Base-by-base conservation (phyloP, 331 rosid genomes). In the Acacia pycnantha region DNA sequence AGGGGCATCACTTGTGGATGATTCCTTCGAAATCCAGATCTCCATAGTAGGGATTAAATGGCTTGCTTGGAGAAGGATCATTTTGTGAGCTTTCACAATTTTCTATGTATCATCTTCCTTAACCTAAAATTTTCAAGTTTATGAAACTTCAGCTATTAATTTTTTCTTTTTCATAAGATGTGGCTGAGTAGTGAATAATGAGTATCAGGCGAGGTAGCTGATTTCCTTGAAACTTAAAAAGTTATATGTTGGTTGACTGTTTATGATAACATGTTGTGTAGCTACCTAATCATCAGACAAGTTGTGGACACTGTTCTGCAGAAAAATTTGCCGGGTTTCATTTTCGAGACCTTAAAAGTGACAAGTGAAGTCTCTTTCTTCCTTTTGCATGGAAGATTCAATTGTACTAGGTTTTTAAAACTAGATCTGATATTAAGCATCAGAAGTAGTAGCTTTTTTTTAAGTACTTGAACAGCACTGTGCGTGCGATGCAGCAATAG, bases 171-270 rank as follows among this genome's bases (percentile, higher is more conserved):
- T 2, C 33, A 31, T 33, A 33, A 44, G 51, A 70, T 7, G 56
- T 16, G 33, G 76, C 59, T 72, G 26, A 72, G 61, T 7, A 53
- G 24, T 53, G 56, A 50, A 35, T 47, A 9, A 27, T 47, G 35
- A 70, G 74, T n/a, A n/a, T 70, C 74, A 70, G 53, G 35, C 50
- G 31, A 70, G 74, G 74, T n/a, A 70, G 51, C n/a, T 68, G 73
- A 68, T 37, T 68, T 68, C 73, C 73, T 35, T 40, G 33, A 29
- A 69, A 37, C 18, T 69, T 22, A 6, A 21, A 21, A 37, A 21
- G 11, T 11, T 33, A n/a, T 31, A 65, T 65, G 11, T 33, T 65
- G 24, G 21, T 24, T 14, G 24, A 65, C 43, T 65, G 70, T 7
- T 33, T 33, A 65, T 31, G 71, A 18, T 65, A 65, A 29, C 41